phyloP scores from a whole-genome alignment of 495 filamentous ascomycete genomes.

The Astrocystis sublimbata region DNA sequence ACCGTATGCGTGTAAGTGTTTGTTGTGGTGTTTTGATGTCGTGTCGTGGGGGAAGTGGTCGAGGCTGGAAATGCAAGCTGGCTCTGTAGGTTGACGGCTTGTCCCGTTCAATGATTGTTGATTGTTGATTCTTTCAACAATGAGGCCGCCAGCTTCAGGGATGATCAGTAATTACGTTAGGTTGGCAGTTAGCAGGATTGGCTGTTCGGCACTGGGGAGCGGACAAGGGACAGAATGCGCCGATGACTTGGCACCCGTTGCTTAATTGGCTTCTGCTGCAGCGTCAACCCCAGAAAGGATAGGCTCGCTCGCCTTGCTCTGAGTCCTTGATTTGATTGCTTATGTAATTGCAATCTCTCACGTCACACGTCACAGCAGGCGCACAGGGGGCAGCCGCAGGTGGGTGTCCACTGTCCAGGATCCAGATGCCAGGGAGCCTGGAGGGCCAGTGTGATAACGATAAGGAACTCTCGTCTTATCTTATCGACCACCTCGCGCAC shows the following conservation, averaged over 20 bases:
- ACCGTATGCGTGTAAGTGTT: background rate
- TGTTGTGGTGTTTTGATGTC: background rate
- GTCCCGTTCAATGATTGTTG: slow-evolving; percentile 1
- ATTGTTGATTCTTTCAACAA: background rate
- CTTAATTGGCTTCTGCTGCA: too few species aligned
- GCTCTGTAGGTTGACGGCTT: background rate
- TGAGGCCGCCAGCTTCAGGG: slow-evolving; percentile 16
- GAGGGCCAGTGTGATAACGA: background rate
- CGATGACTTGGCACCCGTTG: slow-evolving; percentile 23
- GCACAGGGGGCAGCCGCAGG: too few species aligned
- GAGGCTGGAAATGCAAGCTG: too few species aligned
- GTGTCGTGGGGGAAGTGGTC: background rate
- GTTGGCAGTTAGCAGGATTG: too few species aligned
- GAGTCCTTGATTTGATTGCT: background rate
- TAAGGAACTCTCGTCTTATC: background rate
- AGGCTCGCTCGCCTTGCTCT: too few species aligned
- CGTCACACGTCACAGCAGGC: too few species aligned
- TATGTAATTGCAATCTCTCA: slow-evolving; percentile 5
- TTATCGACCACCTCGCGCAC: slow-evolving; percentile 1
- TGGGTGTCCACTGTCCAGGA: too few species aligned
- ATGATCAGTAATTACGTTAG: background rate
- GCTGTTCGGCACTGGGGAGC: slow-evolving; percentile 11
- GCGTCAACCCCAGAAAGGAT: too few species aligned
- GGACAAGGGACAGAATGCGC: slow-evolving; percentile 18
- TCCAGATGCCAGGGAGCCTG: too few species aligned